These are phyloP conservation scores for Dentipellis sp. DNA, from an alignment of 768 basidiomycete species.

Conservation along the genomic window DNA sequence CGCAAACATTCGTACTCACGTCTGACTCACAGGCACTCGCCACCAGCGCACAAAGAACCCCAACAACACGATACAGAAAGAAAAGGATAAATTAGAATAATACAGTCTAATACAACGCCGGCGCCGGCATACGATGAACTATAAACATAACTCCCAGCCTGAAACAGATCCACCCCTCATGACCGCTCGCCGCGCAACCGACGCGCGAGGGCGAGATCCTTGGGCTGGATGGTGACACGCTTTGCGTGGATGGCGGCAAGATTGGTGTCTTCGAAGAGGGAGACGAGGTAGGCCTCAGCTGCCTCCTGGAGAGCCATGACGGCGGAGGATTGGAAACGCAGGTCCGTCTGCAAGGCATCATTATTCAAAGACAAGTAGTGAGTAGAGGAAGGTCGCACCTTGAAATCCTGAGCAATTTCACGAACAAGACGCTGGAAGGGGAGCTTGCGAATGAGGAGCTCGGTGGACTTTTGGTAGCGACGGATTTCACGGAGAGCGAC, in stretches of 20 bases:
- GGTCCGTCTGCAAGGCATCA: constrained; percentile 29
- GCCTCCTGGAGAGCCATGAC: constrained; percentile 57
- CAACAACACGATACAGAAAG: neutral
- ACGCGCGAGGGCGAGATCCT: constrained; percentile 43
- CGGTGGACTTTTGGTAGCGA: constrained; percentile 31
- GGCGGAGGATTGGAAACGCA: constrained; percentile 59
- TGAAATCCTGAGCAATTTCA: constrained; percentile 61
- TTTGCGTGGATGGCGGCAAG: constrained; percentile 46
- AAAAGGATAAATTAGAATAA: constrained; percentile 13
- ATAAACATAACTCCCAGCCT: neutral
- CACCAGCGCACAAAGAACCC: neutral
- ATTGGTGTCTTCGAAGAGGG: constrained; percentile 38
- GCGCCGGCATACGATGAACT: neutral
- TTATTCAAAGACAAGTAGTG: neutral
- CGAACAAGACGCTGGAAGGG: constrained; percentile 60
- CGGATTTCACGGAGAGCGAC: constrained; percentile 30
- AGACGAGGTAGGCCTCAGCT: constrained; percentile 37
- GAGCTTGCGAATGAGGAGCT: constrained; percentile 37
- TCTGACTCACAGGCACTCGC: too few species aligned
- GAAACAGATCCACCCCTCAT: constrained; percentile 10
- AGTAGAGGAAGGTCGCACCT: constrained; percentile 23
- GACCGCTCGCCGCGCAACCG: constrained; percentile 38
- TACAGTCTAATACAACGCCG: constrained; percentile 14
- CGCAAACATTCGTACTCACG: too few species aligned
- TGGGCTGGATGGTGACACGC: constrained; percentile 47